Evolutionary conservation across 1,284 basidiomycete genomes (phyloP), one percentile per base, ranked within the genome.

Genomic region (Leccinum solheimii): DNA sequence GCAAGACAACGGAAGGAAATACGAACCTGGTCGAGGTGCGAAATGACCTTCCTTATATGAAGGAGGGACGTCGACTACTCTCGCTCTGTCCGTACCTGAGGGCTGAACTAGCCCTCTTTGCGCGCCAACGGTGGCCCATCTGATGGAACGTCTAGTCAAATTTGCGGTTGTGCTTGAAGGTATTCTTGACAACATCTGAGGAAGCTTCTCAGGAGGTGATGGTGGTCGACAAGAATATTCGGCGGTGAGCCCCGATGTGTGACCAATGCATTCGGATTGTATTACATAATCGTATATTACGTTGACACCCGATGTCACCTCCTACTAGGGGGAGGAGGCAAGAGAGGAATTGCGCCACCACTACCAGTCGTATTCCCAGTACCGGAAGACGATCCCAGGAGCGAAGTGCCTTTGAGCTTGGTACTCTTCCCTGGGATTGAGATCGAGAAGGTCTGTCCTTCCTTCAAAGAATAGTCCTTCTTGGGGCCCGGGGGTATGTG

Each of bases 371-470:
- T 61, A 8, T 65, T 66, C 19, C 69, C 69, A n/a, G 69, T 62
- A 11, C 63, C 67, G 10, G 70, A 66, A 55, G 76, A 74, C 30
- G 76, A 74, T 38, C 72, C 77, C n/a, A 84, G 66, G 27, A 81
- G 67, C 6, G 70, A 68, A 56, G 71, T 61, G 32, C 63, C 64
- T 38, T 65, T 67, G 6, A 75, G 64, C 27, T 75, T 64, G 67
- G 77, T 81, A 64, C 75, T 80, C 64, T 83, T 83, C 8, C 94
- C 94, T 8, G 95, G 95, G 61, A 98, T 91, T 56, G 86, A 84
- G 71, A 98, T 96, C 13, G 89, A 90, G 75, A 99, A 96, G 0
- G 96, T 98, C 74, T 99, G 92, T 14, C 97, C 97, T 70, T 96
- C 94, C 73, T 98, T 98, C 68, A 99, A 80, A 38, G 90, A 92